Evolutionary conservation across 768 basidiomycete genomes (phyloP), one percentile per base, ranked within the genome.

Genomic region (Trametes cingulata): DNA sequence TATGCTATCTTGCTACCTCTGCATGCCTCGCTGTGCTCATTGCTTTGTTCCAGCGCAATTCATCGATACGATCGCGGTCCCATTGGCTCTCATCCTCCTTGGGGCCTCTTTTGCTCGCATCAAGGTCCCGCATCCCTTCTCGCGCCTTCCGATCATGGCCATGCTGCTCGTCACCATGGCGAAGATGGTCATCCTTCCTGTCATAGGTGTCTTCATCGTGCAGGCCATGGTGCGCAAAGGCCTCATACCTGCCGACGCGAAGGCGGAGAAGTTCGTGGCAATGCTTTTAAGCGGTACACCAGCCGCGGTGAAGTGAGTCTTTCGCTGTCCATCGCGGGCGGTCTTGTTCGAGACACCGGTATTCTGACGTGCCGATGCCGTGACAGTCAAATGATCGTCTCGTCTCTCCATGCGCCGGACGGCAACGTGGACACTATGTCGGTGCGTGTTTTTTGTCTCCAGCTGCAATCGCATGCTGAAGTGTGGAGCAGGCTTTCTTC

Each of bases 251-350:
- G 62, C 67, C 22, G 71, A 72, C 12, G 72, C 78, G 29, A 74
- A 72, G 58, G 77, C 77, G 40, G 75, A 79, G 50, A 67, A 66
- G 19, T 81, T 81, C 64, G 77, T 78, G 8, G 75, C 77, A 22
- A 78, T 80, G 73, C 74, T 81, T 22, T 67, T 79, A 41, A 77
- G 77, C 45, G 80, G 80, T 4, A 80, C 81, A 17, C 81, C 81
- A 6, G 74, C 77, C 1, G 78, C 77, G 24, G 75, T 75, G 36
- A 76, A 76, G 73, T 73, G 52, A 66, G 68, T 64, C 14, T 41
- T 20, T 40, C 36, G 58, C 15, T 24, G n/a, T 46, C 13, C 9
- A 3, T 25, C 29, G 33, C 10, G 33, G 27, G 22, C 20, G 55
- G 22, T 20, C 9, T 12, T 10, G 35, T n/a, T 6, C 36, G 58